These are phyloP conservation scores for Acacia concinna DNA, from an alignment of 331 rosid genomes.

Conservation along the genomic window DNA sequence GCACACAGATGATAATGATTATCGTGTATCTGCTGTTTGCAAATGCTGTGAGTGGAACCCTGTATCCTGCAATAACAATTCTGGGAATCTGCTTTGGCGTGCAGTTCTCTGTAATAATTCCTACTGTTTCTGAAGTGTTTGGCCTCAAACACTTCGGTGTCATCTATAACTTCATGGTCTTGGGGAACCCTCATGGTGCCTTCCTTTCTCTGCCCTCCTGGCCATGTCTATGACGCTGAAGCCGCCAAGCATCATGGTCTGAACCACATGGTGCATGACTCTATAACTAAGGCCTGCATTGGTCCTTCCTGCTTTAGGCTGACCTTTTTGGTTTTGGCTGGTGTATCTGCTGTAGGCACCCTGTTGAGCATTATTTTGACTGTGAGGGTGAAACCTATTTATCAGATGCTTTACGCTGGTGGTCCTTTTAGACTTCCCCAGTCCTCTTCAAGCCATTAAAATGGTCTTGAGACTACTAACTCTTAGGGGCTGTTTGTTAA, in stretches of 20 bases:
- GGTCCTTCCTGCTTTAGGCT: conserved; percentile 75
- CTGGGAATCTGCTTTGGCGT: conserved; percentile 85
- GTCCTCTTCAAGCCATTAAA: conserved; percentile 34
- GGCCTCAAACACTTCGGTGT: conserved; percentile 77
- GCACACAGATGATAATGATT: conserved; percentile 68
- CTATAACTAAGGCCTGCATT: conserved; percentile 43
- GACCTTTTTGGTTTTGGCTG: conserved; percentile 68
- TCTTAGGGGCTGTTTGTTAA: too few relatives aligned
- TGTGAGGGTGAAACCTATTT: conserved; percentile 65
- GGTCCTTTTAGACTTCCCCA: conserved; percentile 81
- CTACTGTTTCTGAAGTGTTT: conserved; percentile 83
- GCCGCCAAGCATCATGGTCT: conserved; percentile 66
- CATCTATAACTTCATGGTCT: conserved; percentile 53
- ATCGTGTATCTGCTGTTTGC: conserved; percentile 67
- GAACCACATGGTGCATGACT: conserved; percentile 15
- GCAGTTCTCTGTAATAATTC: conserved; percentile 71
- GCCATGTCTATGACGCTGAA: conserved; percentile 68
- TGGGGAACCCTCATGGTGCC: conserved; percentile 87
- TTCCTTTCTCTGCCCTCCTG: conserved; percentile 83
- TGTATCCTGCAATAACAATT: conserved; percentile 59
- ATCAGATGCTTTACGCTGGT: conserved; percentile 79
- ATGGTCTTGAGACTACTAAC: not conserved
- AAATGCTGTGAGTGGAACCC: conserved; percentile 60
- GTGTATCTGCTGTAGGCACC: conserved; percentile 59
- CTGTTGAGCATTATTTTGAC: conserved; percentile 59